Percentiles rank a stretch among this genome's conserved stretches.
Evolutionary conservation across 768 basidiomycete species (phyloP).

Genomic region (Phallus indusiatus): DNA sequence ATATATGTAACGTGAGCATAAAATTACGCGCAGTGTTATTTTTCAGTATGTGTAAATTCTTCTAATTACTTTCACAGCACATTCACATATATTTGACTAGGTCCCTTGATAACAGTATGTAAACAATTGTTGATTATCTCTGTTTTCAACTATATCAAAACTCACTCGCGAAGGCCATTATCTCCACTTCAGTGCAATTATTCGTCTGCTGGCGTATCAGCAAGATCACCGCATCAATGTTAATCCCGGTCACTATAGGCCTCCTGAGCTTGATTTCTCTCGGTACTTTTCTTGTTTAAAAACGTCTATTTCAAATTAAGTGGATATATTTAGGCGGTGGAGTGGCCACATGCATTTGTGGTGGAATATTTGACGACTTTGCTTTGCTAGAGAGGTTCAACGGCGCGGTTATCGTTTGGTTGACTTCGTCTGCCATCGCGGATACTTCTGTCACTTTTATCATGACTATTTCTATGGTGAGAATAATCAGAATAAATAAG

Average conservation of each 20-base stretch:
- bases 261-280: constrained; percentile 23
- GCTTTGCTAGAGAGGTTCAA: constrained; percentile 22
- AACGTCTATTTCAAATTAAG: background rate
- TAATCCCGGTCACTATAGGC: constrained; percentile 20
- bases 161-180: constrained; percentile 21
- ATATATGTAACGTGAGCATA: background rate
- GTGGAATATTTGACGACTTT: constrained; percentile 21
- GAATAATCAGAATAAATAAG: background rate
- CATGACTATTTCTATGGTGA: constrained; percentile 34
- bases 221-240: constrained; percentile 22
- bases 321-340: constrained; percentile 22
- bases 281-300: constrained; percentile 16
- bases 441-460: constrained; percentile 38
- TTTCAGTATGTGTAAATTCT: background rate
- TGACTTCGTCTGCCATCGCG: constrained; percentile 32
- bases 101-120: background rate
- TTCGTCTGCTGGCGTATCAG: constrained; percentile 34
- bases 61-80: background rate
- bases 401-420: constrained; percentile 29
- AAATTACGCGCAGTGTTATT: background rate
- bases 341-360: constrained; percentile 22
- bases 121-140: background rate
- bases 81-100: background rate
- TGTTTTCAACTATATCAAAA: background rate
- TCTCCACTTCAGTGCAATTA: constrained; percentile 31